These are phyloP conservation scores for Asterochloris sp. DNA, from an alignment of 139 green algal species.

Conservation along the genomic window DNA sequence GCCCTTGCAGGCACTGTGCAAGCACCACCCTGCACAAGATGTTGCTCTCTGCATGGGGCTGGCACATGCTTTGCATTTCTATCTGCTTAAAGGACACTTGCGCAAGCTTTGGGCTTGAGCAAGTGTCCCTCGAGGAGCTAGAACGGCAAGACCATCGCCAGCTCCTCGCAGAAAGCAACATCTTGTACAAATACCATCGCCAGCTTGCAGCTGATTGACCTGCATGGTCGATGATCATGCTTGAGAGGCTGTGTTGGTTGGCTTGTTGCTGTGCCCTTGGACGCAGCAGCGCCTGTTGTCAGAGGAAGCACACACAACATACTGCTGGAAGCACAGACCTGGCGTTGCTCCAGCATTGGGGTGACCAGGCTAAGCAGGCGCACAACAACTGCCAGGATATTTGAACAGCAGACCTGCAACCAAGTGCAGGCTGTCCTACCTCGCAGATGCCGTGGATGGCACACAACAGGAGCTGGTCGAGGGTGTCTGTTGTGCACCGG, in stretches of 20 bases:
- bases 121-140: constrained; percentile 81
- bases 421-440: constrained; percentile 34
- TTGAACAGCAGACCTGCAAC: neutral
- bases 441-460: constrained; percentile 90
- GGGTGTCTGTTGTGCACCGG: constrained; percentile 89
- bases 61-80: constrained; percentile 74
- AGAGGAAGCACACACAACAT: neutral
- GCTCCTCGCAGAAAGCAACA: constrained; percentile 57
- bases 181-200: constrained; percentile 71
- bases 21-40: constrained; percentile 76
- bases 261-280: too few relatives aligned
- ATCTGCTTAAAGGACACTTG: constrained; percentile 83
- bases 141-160: constrained; percentile 77
- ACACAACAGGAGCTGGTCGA: constrained; percentile 87
- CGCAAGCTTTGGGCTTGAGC: too few relatives aligned
- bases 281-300: neutral
- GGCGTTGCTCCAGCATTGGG: too few relatives aligned
- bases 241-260: neutral
- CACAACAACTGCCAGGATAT: too few relatives aligned
- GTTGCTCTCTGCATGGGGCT: constrained; percentile 61
- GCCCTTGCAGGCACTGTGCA: constrained; percentile 39
- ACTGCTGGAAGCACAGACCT: neutral
- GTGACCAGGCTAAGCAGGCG: too few relatives aligned
- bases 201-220: constrained; percentile 1
- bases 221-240: too few relatives aligned